Percentiles rank a stretch among this genome's conserved stretches.
Evolutionary conservation across 2,329 filamentous ascomycete species (phyloP).

Genomic region (Penicillium oxalicum): DNA sequence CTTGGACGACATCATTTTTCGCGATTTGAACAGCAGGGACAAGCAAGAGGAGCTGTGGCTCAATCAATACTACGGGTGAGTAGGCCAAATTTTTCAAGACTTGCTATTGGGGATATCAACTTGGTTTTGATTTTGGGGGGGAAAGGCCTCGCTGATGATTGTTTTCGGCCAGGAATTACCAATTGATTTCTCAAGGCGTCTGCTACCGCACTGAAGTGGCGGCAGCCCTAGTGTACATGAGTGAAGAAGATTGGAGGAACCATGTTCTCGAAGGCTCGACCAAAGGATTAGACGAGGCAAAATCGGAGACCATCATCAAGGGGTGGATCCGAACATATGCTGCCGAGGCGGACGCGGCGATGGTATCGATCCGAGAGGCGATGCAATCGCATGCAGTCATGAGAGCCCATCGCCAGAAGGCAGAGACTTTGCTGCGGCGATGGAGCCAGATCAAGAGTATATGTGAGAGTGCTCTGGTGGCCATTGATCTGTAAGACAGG

Average conservation of each 20-base stretch:
- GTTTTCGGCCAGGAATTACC: constrained; percentile 33
- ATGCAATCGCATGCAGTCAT: constrained; percentile 13
- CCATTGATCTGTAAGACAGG: constrained; percentile 14
- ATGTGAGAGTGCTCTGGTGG: constrained; percentile 24
- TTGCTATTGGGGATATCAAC: constrained; percentile 2
- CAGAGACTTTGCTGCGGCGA: constrained; percentile 27
- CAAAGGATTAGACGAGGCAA: constrained; percentile 24
- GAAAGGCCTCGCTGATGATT: constrained; percentile 1
- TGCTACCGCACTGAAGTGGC: constrained; percentile 42
- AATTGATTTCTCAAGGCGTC: constrained; percentile 32
- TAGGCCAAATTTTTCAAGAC: neutral
- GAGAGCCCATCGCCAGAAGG: constrained; percentile 18
- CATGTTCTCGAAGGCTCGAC: constrained; percentile 35
- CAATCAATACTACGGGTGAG: constrained; percentile 38
- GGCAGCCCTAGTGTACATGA: constrained; percentile 37
- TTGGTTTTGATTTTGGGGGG: neutral
- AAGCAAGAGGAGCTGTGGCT: constrained; percentile 30
- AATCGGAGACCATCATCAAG: constrained; percentile 29
- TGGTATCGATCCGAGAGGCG: constrained; percentile 20
- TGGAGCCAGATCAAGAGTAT: constrained; percentile 38
- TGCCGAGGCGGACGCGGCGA: constrained; percentile 28
- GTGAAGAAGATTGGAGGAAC: constrained; percentile 33
- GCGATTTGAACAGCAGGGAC: constrained; percentile 21
- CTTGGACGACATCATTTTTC: constrained; percentile 39
- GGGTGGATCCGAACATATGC: constrained; percentile 33